Percentiles rank a stretch among this genome's conserved stretches.
Conservation (phyloP, 176 grass and related monocot genomes). For the Oryza australiensis region DNA sequence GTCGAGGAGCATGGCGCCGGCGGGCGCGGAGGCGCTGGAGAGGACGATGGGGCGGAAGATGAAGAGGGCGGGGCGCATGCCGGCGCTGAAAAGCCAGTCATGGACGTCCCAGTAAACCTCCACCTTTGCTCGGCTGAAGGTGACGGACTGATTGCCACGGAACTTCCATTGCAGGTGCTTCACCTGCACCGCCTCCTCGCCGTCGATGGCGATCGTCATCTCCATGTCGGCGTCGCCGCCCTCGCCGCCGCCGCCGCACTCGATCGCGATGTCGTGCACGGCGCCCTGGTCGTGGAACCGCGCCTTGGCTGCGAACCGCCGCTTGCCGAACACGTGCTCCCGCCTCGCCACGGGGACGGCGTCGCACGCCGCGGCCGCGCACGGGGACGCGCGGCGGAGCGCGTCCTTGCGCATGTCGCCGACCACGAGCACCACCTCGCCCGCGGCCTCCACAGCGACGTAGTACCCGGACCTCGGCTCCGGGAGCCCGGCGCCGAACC, state of each 20-base stretch:
- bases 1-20: constrained; percentile 26
- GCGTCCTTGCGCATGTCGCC: constrained; percentile 67
- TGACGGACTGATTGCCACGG: constrained; percentile 72
- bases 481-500: constrained; percentile 39
- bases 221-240: constrained; percentile 51
- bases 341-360: constrained; percentile 57
- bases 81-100: constrained; percentile 87
- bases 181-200: constrained; percentile 67
- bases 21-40: constrained; percentile 37
- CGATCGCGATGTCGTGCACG: constrained; percentile 65
- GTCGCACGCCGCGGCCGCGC: constrained; percentile 32
- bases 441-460: constrained; percentile 52
- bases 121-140: constrained; percentile 67
- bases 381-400: constrained; percentile 43
- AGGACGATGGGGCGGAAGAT: constrained; percentile 73
- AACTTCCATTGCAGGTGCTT: constrained; percentile 97
- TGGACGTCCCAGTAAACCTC: constrained; percentile 95
- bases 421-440: constrained; percentile 69
- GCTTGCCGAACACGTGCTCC: constrained; percentile 68
- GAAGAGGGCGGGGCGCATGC: constrained; percentile 66
- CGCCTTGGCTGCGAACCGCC: constrained; percentile 60
- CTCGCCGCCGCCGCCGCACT: constrained; percentile 44
- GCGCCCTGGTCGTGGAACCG: constrained; percentile 65
- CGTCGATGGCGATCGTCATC: constrained; percentile 72
- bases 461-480: constrained; percentile 70